phyloP scores from a whole-genome alignment of 352 stramenopile genomes.

The Plasmopara halstedii region DNA sequence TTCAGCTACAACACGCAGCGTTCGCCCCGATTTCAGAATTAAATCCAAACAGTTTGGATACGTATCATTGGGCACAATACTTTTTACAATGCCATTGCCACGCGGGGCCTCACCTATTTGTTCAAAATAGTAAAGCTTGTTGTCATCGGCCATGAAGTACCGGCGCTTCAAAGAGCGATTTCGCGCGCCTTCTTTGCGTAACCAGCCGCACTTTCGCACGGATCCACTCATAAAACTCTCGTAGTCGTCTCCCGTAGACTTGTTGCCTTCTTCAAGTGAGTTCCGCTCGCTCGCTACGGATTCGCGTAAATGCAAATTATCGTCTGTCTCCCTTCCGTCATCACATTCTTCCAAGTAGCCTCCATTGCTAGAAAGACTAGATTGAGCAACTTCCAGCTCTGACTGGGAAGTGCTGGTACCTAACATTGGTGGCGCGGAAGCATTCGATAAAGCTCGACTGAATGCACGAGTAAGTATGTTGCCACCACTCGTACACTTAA shows the following conservation, averaged over 20 bases:
- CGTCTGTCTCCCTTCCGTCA: slow-evolving; percentile 8
- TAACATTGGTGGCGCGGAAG: slow-evolving; percentile 8
- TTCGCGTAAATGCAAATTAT: slow-evolving; percentile 7
- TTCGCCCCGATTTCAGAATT: slow-evolving; percentile 40
- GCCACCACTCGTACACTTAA: slow-evolving; percentile 11
- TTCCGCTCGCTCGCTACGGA: slow-evolving; percentile 6
- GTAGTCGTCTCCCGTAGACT: slow-evolving; percentile 8
- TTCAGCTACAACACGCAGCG: slow-evolving; percentile 58
- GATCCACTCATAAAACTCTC: slow-evolving; percentile 8
- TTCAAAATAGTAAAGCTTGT: slow-evolving; percentile 52
- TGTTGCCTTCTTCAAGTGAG: slow-evolving; percentile 6
- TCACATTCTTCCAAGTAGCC: slow-evolving; percentile 21
- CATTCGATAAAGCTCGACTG: slow-evolving; percentile 25
- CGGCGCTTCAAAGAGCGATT: slow-evolving; percentile 70
- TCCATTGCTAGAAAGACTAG: slow-evolving; percentile 14
- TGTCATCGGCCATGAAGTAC: slow-evolving; percentile 64
- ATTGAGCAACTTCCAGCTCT: slow-evolving; percentile 5
- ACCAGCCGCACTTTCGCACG: slow-evolving; percentile 55
- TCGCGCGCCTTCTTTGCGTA: slow-evolving; percentile 68
- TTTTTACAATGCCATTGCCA: slow-evolving; percentile 46
- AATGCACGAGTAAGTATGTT: slow-evolving; percentile 24
- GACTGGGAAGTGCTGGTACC: slow-evolving; percentile 6
- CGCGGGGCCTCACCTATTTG: slow-evolving; percentile 45
- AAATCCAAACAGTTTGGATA: slow-evolving; percentile 69
- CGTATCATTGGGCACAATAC: slow-evolving; percentile 33